Evolutionary conservation across 495 filamentous ascomycete species (phyloP).

Genomic region (Podospora pseudoanserina): DNA sequence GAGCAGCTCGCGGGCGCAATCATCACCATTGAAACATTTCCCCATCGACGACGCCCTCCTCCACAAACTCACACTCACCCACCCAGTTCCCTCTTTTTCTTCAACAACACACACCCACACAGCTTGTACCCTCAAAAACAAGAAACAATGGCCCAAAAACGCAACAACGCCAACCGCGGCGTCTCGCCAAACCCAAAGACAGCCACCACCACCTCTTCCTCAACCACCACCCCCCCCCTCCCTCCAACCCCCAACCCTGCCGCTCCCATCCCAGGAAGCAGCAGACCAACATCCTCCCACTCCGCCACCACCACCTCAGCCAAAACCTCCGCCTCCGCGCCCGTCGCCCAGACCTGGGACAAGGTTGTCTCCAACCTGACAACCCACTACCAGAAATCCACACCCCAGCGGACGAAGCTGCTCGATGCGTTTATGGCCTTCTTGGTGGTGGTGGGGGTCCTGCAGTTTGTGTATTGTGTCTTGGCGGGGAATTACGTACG

Average conservation of each 20-base stretch:
- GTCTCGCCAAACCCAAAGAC: conserved; percentile 7
- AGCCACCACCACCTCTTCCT: conserved; percentile 19
- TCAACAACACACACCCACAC: background rate
- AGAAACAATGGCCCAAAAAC: conserved; percentile 39
- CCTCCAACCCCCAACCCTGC: background rate
- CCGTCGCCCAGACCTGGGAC: conserved; percentile 32
- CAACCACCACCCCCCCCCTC: conserved; percentile 20
- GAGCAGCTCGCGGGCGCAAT: background rate
- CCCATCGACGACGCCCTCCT: conserved; percentile 6
- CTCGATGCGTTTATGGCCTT: conserved; percentile 92
- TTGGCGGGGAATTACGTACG: conserved; percentile 91
- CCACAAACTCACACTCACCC: background rate
- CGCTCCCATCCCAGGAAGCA: background rate
- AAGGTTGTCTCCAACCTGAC: conserved; percentile 56
- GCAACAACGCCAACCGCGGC: conserved; percentile 12
- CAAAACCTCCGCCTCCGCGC: conserved; percentile 20
- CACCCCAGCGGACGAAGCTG: conserved; percentile 87
- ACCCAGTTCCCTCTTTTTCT: background rate
- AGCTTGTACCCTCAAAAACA: background rate
- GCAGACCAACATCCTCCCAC: background rate
- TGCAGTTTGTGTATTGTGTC: conserved; percentile 94
- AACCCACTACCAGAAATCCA: conserved; percentile 71
- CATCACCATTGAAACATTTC: background rate
- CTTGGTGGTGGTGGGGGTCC: conserved; percentile 73
- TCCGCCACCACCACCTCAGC: conserved; percentile 25